Evolutionary conservation across 768 basidiomycete species (phyloP).

Genomic region (Cyclocybe cylindracea): DNA sequence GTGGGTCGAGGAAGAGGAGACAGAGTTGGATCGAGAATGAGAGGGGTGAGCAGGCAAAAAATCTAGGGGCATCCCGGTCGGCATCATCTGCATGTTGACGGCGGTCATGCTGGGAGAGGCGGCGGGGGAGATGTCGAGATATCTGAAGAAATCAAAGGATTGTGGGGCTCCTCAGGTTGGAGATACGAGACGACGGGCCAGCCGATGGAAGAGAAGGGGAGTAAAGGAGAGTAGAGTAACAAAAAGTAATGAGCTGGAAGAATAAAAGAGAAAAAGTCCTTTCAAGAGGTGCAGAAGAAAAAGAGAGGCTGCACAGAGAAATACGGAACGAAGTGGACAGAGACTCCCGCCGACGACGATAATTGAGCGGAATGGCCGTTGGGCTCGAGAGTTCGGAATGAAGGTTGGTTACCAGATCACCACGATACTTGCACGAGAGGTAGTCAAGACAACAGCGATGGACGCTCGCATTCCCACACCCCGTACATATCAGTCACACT

Average conservation of each 20-base stretch:
- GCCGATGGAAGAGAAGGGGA: constrained; percentile 42
- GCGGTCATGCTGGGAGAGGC: constrained; percentile 54
- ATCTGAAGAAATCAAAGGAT: constrained; percentile 21
- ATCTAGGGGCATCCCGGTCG: constrained; percentile 67
- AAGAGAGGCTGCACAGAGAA: constrained; percentile 17
- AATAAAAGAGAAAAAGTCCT: constrained; percentile 24
- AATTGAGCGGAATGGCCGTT: constrained; percentile 34
- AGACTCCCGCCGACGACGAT: constrained; percentile 34
- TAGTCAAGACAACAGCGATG: constrained; percentile 45
- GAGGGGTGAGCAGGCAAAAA: constrained; percentile 61
- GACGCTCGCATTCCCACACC: constrained; percentile 18
- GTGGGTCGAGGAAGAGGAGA: constrained; percentile 74
- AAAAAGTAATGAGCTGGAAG: constrained; percentile 21
- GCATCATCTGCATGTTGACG: constrained; percentile 74
- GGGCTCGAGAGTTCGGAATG: constrained; percentile 27
- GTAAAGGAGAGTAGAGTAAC: constrained; percentile 22
- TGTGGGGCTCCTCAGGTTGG: constrained; percentile 34
- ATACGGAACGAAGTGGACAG: constrained; percentile 27
- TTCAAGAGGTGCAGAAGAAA: constrained; percentile 15
- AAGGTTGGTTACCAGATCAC: constrained; percentile 38
- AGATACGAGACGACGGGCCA: constrained; percentile 50
- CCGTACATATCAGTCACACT: constrained; percentile 5
- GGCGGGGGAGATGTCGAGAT: constrained; percentile 2
- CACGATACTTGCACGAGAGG: constrained; percentile 18
- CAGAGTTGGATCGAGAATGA: constrained; percentile 78